Conservation (phyloP, 2,329 filamentous ascomycete species). For the Cladorrhinum sp. region DNA sequence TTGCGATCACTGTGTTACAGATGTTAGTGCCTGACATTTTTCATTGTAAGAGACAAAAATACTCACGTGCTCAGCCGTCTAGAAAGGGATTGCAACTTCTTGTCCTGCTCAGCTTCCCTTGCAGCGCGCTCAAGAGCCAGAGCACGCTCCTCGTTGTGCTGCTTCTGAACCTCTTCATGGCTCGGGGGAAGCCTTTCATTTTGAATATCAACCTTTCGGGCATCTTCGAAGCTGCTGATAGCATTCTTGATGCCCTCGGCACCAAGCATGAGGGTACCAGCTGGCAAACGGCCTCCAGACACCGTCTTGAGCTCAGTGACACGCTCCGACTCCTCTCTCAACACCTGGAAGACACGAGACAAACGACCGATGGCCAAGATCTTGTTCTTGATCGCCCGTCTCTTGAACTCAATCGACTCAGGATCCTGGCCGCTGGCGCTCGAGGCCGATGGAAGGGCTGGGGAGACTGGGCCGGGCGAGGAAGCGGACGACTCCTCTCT, state of each 20-base stretch:
- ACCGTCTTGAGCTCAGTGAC: slow-evolving; percentile 98
- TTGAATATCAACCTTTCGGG: slow-evolving; percentile 92
- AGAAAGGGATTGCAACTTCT: slow-evolving; percentile 79
- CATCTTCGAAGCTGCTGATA: slow-evolving; percentile 95
- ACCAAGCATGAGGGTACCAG: slow-evolving; percentile 94
- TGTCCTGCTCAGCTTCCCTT: slow-evolving; percentile 88
- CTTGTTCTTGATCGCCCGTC: slow-evolving; percentile 98
- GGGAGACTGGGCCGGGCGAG: slow-evolving; percentile 69
- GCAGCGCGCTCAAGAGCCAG: slow-evolving; percentile 83
- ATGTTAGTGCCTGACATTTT: neutral
- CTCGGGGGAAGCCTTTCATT: slow-evolving; percentile 92
- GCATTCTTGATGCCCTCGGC: slow-evolving; percentile 98
- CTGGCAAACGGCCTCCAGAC: slow-evolving; percentile 84
- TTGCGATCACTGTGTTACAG: slow-evolving; percentile 15
- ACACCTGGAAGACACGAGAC: slow-evolving; percentile 95
- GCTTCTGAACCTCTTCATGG: slow-evolving; percentile 84
- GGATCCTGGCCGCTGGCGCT: slow-evolving; percentile 54
- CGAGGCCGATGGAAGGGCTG: slow-evolving; percentile 47
- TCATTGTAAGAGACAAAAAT: neutral
- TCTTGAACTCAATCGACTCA: slow-evolving; percentile 89
- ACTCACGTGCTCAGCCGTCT: slow-evolving; percentile 95
- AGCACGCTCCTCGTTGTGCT: slow-evolving; percentile 75
- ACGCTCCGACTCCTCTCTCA: slow-evolving; percentile 94
- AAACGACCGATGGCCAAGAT: slow-evolving; percentile 95
- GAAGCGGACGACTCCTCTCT: slow-evolving; percentile 76